phyloP scores from a whole-genome alignment of 306 rosid genomes.

The Prosopis cineraria region DNA sequence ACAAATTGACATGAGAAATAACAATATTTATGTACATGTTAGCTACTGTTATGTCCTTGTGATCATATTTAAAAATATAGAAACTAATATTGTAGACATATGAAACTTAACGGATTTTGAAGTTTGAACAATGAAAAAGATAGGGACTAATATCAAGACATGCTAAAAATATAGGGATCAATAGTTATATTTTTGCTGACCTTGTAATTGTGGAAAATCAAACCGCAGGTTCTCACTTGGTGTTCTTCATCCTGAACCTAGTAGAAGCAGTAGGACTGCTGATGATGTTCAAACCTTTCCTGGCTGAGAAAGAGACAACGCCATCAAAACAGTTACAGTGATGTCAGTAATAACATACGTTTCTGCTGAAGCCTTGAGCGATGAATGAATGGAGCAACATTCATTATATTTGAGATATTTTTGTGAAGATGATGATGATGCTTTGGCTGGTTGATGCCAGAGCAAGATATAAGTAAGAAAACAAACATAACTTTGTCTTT shows the following conservation, averaged over 20 bases:
- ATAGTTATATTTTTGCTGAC: no score
- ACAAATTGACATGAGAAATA: no score
- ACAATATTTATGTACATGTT: no score
- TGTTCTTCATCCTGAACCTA: constrained; percentile 40
- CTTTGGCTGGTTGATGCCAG: background rate
- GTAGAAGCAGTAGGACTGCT: constrained; percentile 41
- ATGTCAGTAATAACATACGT: constrained; percentile 11
- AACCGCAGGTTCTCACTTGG: constrained; percentile 46
- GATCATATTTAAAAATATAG: no score
- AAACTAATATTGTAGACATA: no score
- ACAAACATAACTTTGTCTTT: background rate
- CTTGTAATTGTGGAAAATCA: no score
- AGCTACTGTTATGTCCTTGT: no score
- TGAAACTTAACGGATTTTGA: no score
- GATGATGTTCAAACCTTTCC: constrained; percentile 52
- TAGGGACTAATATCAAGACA: no score
- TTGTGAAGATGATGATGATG: background rate
- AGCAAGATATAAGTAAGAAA: background rate
- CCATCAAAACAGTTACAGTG: constrained; percentile 17
- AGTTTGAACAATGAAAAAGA: no score
- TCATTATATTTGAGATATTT: background rate
- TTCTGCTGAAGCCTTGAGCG: background rate
- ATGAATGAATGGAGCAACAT: background rate
- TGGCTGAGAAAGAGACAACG: constrained; percentile 27
- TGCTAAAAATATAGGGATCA: no score